Evolutionary conservation across 1,284 basidiomycete species (phyloP), one percentile per base, ranked within the genome.

Genomic region (Anthracocystis setariae): DNA sequence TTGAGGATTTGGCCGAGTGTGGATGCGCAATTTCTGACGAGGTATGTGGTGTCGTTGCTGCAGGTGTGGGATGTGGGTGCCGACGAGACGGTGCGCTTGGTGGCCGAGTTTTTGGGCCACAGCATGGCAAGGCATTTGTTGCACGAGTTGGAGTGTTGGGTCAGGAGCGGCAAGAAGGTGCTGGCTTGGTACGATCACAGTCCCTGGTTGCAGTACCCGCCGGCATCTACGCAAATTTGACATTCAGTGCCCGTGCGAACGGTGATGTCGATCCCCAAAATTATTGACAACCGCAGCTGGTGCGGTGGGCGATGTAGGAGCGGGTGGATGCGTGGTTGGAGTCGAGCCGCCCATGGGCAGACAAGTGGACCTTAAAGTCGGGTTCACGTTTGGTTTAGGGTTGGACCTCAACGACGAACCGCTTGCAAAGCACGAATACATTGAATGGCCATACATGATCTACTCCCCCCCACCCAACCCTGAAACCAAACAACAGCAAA

Each of bases 11-110:
- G 80, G 48, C 72, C 76, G 5, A 45, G 74, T 15, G 55, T 82
- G 32, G 83, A 84, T 64, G 59, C 74, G 33, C 61, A 76, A 13
- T 84, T 83, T 50, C 51, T 83, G 2, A 73, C 72, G 8, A 70
- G 69, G 17, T 84, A 84, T 68, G 48, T 78, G 29, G 27, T 75
- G 39, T 66, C 65, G 21, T 69, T 82, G 38, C 51, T 77, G 5
- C 76, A 79, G 23, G 73, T 78, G 46, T 74, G 80, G 24, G 76
- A 75, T 39, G 58, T 83, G 3, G 54, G 72, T 5, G 65, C 64
- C 5, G 63, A 80, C 0, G 65, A 73, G 25, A 73, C 73, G 24
- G 76, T 82, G 8, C 52, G 70, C 0, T 55, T 82, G 25, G 52
- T 83, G 7, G 68, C 71, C 0, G 81, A 83, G 49, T 80, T 83